phyloP scores from a whole-genome alignment of 768 basidiomycete species.

The Candolleomyces eurysporus region DNA sequence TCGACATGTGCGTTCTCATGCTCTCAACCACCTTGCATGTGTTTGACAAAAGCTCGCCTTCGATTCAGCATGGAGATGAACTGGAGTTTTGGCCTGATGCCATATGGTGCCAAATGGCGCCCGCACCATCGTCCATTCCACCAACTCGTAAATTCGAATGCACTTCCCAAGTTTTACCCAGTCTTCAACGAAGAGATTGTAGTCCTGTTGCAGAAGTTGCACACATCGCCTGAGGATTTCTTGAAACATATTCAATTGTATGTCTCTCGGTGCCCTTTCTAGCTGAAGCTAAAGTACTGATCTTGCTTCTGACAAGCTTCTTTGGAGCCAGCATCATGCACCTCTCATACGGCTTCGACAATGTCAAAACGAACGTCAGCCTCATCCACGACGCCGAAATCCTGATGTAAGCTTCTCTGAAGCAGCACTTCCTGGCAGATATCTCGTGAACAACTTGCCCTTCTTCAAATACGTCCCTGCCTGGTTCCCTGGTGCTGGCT shows the following conservation, averaged over 20 bases:
- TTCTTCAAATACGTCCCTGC: slow-evolving; percentile 28
- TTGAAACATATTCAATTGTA: slow-evolving; percentile 2
- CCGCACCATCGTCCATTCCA: slow-evolving; percentile 3
- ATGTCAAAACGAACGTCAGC: slow-evolving; percentile 27
- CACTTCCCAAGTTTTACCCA: slow-evolving; percentile 36
- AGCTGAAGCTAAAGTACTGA: not conserved
- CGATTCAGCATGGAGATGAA: not conserved
- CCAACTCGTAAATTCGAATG: slow-evolving; percentile 8
- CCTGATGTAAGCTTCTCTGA: slow-evolving; percentile 22
- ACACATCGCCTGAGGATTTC: not conserved
- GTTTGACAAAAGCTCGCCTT: not conserved
- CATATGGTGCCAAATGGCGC: slow-evolving; percentile 1
- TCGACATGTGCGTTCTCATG: not conserved
- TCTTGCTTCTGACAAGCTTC: not conserved
- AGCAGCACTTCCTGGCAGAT: slow-evolving; percentile 20
- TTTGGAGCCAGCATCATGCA: not conserved
- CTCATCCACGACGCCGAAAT: slow-evolving; percentile 34
- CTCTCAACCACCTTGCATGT: not conserved
- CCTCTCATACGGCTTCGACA: not conserved
- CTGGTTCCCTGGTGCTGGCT: slow-evolving; percentile 38
- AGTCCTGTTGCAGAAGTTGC: not conserved
- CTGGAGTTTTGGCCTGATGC: slow-evolving; percentile 3
- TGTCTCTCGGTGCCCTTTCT: not conserved
- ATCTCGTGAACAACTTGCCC: slow-evolving; percentile 16
- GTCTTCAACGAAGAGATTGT: slow-evolving; percentile 11